These are phyloP conservation scores for Calonectria pteridis DNA, from an alignment of 2,329 filamentous ascomycete genomes.

Conservation along the genomic window DNA sequence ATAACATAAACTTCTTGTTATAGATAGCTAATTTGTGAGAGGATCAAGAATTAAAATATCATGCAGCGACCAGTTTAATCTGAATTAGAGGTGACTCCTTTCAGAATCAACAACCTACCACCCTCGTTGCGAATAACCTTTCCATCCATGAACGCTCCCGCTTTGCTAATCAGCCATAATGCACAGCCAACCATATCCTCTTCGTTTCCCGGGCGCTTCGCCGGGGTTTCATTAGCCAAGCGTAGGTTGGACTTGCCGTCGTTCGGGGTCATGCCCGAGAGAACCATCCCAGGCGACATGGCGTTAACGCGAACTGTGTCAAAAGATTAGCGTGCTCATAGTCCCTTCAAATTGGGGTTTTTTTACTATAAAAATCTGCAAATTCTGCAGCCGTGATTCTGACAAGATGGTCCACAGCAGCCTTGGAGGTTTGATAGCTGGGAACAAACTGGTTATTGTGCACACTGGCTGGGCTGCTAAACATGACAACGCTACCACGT, in stretches of 20 bases:
- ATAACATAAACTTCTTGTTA: background rate
- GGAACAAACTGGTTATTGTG: conserved; percentile 10
- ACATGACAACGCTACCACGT: background rate
- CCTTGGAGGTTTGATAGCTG: conserved; percentile 1
- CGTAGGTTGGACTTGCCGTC: conserved; percentile 1
- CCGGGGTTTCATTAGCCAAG: background rate
- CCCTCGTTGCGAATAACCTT: conserved; percentile 5
- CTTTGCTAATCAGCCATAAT: conserved; percentile 5
- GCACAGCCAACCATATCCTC: background rate
- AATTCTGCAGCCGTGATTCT: conserved; percentile 9
- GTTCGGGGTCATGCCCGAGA: background rate
- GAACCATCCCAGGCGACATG: background rate
- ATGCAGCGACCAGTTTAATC: background rate
- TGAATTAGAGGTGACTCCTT: conserved; percentile 2
- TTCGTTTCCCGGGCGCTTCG: background rate
- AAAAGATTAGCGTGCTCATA: background rate
- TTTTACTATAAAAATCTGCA: conserved; percentile 1
- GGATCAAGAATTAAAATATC: background rate
- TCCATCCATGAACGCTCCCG: conserved; percentile 1
- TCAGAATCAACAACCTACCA: background rate
- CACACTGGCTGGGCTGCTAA: conserved; percentile 9
- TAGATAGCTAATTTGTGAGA: no score
- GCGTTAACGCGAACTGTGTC: background rate
- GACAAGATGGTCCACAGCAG: conserved; percentile 6
- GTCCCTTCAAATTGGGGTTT: background rate